Base-by-base conservation (phyloP, 192 early-diverging fungal genomes). In the Haplosporangium gracile region DNA sequence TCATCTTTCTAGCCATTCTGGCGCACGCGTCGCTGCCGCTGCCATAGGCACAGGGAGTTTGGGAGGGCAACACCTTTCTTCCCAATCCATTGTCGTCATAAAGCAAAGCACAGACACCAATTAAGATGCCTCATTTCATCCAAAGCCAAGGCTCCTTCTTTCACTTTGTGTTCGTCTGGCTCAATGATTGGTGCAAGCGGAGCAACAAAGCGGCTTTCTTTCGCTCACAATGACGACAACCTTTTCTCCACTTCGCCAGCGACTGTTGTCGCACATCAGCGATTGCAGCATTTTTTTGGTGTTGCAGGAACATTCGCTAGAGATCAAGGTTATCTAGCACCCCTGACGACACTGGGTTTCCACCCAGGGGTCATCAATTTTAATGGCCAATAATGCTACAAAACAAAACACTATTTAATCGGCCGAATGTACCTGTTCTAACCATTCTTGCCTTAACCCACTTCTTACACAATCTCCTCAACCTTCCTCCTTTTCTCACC, bases 391-490 rank as follows among this genome's bases (percentile, higher is more conserved):
- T 4, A 4, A 15, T 49, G 15, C 15, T 13, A 18, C 11, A 4
- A 13, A 15, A 15, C 0, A 51, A 51, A 51, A 18, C 20, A 51
- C 49, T 65, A 65, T 65, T 15, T 11, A 65, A 32, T 9, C 4
- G 29, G 10, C 11, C 5, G 6, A 10, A 57, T 26, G 60, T 65
- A 29, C 29, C 60, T 57, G 55, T 63, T 39, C 74, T 76, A 76
- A 60, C 55, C 75, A 45, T 68, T 63, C 75, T 76, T 76, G 75
- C 68, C 73, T 18, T 34, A 34, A 34, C 26, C 24, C 26, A 70
- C 43, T 13, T 60, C 70, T 63, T 29, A 29, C 26, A 11, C 24
- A n/a, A 5, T 7, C 9, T 65, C 10, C 29, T n/a, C 43, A 45
- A 29, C 0, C 51, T 60, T 15, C 47, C 77, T 53, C 47, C 69